A percentile compares a stretch with the other conserved stretches of the same genome.
phyloP scores from a whole-genome alignment of 139 green algal species.

The Chlorella vulgaris region DNA sequence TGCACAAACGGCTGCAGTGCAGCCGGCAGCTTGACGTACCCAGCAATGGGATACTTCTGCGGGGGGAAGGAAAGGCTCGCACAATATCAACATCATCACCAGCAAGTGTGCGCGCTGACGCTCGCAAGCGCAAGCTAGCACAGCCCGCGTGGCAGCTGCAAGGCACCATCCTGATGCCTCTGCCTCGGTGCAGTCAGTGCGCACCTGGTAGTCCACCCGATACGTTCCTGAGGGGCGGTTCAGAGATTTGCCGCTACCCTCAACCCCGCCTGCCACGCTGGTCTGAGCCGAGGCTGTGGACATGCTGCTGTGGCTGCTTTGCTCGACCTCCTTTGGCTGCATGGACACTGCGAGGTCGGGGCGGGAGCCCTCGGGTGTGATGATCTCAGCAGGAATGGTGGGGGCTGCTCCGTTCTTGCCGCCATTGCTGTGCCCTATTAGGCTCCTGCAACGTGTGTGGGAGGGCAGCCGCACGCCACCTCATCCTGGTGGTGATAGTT shows the following conservation, averaged over 20 bases:
- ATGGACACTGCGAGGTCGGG: neutral
- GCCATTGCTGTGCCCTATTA: neutral
- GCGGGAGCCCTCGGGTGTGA: neutral
- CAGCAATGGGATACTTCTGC: conserved; percentile 34
- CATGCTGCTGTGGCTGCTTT: neutral
- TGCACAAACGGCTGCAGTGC: conserved; percentile 41
- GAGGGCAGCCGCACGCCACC: no score
- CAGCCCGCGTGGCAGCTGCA: no score
- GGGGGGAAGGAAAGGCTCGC: no score
- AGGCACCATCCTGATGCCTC: neutral
- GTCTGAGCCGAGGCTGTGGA: neutral
- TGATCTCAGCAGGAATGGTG: neutral
- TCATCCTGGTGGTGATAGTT: no score
- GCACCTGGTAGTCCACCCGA: conserved; percentile 28
- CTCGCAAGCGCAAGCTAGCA: no score
- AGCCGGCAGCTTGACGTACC: conserved; percentile 34
- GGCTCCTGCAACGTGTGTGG: no score
- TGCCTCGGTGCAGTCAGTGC: no score
- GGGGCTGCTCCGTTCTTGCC: neutral
- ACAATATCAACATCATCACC: no score
- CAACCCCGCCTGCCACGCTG: neutral
- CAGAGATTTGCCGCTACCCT: neutral
- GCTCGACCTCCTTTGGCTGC: neutral
- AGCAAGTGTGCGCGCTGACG: no score
- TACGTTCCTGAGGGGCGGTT: neutral